These are phyloP conservation scores for Verticillium longisporum DNA, from an alignment of 2,329 filamentous ascomycete species.

Conservation along the genomic window DNA sequence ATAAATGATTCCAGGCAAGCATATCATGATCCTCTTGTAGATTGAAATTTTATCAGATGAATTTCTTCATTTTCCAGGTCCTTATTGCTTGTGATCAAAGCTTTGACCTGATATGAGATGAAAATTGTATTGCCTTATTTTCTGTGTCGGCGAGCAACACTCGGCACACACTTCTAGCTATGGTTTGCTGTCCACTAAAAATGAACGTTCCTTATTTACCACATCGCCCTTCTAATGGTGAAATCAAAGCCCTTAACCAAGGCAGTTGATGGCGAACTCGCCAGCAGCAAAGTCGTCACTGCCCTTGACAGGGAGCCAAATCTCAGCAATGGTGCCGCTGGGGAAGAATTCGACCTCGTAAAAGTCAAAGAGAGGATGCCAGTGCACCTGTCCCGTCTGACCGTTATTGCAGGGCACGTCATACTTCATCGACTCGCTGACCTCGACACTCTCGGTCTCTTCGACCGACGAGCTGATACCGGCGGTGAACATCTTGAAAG, in stretches of 20 bases:
- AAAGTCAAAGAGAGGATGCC: background rate
- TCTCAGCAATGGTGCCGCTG: background rate
- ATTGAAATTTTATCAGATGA: too few relatives aligned
- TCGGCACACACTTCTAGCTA: too few relatives aligned
- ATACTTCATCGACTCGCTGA: constrained; percentile 6
- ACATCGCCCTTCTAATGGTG: too few relatives aligned
- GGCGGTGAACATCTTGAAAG: background rate
- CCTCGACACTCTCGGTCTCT: background rate
- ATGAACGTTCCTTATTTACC: too few relatives aligned
- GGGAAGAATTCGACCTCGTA: background rate
- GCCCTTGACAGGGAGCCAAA: background rate
- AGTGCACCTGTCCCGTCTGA: background rate
- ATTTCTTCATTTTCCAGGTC: too few relatives aligned
- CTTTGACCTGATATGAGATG: too few relatives aligned
- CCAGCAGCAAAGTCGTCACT: background rate
- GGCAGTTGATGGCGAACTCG: background rate
- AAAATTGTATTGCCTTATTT: too few relatives aligned
- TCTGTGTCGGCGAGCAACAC: too few relatives aligned
- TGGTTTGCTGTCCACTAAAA: too few relatives aligned
- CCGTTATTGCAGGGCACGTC: background rate
- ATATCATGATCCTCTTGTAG: too few relatives aligned
- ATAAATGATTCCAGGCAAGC: too few relatives aligned
- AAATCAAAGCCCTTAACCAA: background rate
- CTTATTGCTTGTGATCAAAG: too few relatives aligned
- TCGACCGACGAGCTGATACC: background rate